Conservation (phyloP, 768 basidiomycete species). For the Boletellus emodensis region DNA sequence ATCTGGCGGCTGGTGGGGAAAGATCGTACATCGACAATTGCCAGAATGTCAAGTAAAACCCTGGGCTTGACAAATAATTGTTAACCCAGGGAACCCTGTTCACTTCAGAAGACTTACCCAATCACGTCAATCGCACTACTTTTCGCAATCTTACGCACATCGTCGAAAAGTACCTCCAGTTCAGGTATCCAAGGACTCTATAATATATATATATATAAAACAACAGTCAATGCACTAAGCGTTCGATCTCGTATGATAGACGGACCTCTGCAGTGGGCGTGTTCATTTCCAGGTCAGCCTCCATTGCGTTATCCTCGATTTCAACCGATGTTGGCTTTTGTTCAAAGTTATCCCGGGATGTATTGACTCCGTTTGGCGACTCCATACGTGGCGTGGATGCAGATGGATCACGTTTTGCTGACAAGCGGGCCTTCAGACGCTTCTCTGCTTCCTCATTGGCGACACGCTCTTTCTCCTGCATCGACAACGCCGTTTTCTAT, state of each 20-base stretch:
- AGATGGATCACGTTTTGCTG: conserved; percentile 70
- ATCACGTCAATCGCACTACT: conserved; percentile 59
- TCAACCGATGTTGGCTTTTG: conserved; percentile 26
- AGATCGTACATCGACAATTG: conserved; percentile 91
- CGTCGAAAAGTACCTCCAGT: conserved; percentile 67
- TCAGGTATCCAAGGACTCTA: conserved; percentile 81
- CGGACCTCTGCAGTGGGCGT: conserved; percentile 27
- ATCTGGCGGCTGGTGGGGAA: conserved; percentile 67
- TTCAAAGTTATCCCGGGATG: conserved; percentile 24
- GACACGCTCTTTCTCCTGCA: conserved; percentile 64
- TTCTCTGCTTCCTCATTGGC: conserved; percentile 77
- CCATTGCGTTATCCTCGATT: conserved; percentile 51
- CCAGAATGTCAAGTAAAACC: conserved; percentile 97
- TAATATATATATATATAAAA: background rate
- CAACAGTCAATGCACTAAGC: conserved; percentile 2
- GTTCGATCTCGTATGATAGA: conserved; percentile 1
- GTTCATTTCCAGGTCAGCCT: conserved; percentile 38
- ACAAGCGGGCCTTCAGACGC: conserved; percentile 71
- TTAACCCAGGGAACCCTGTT: conserved; percentile 4
- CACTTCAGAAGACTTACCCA: conserved; percentile 48
- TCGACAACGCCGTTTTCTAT: conserved; percentile 57
- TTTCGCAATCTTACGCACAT: conserved; percentile 70
- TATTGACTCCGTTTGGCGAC: conserved; percentile 47
- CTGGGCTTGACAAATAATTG: conserved; percentile 52
- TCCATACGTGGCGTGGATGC: conserved; percentile 53